Evolutionary conservation across 345 rosid species (phyloP).

Genomic region (Salix dunnii): DNA sequence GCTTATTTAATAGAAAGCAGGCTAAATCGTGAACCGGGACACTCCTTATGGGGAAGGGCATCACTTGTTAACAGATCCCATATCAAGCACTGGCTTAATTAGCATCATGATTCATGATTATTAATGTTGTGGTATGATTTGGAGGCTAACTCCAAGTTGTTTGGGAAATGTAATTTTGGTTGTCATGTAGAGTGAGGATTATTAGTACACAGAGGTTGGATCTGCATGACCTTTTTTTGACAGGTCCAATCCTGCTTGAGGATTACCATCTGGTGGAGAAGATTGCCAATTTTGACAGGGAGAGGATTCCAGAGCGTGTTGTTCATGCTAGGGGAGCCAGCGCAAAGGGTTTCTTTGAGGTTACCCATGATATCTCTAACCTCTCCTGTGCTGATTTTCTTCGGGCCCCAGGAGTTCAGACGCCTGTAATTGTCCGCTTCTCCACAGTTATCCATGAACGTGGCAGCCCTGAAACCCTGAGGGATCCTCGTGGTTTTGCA

Average conservation of each 20-base stretch:
- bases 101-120: neutral
- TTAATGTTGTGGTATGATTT: neutral
- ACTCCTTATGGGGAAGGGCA: neutral
- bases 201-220: neutral
- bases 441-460: constrained; percentile 98
- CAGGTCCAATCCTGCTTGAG: constrained; percentile 95
- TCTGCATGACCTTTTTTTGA: neutral
- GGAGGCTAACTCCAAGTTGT: neutral
- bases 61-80: neutral
- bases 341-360: constrained; percentile 98
- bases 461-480: constrained; percentile 96
- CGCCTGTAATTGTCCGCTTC: constrained; percentile 94
- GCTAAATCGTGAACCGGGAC: neutral
- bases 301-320: constrained; percentile 94
- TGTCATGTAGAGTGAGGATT: neutral
- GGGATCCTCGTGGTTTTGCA: constrained; percentile 97
- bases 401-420: constrained; percentile 85
- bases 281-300: constrained; percentile 88
- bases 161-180: neutral
- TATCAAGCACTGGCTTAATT: neutral
- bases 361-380: constrained; percentile 76
- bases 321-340: constrained; percentile 99
- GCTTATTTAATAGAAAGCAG: neutral
- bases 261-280: constrained; percentile 95
- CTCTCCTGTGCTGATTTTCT: constrained; percentile 94